Conservation (phyloP, 306 rosid genomes). For the Comarum palustre region DNA sequence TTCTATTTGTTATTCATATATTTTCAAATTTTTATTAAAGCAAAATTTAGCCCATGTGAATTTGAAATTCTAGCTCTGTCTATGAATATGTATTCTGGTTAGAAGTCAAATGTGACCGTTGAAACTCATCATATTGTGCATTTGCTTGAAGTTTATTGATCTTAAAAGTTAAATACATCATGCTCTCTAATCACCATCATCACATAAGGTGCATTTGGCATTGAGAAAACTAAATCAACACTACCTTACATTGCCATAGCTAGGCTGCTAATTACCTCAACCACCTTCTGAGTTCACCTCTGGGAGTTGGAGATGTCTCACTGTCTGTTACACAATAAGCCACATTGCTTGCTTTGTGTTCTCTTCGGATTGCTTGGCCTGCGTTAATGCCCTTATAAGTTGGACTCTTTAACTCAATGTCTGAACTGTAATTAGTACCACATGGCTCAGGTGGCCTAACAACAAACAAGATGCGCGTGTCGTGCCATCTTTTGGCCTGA, state of each 20-base stretch:
- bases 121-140: slow-evolving; percentile 2
- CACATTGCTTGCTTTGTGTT: slow-evolving; percentile 17
- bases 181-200: neutral
- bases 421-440: neutral
- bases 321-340: slow-evolving; percentile 29
- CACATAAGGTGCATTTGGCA: neutral
- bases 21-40: too few relatives aligned
- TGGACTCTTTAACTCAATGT: slow-evolving; percentile 7
- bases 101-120: neutral
- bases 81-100: neutral
- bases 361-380: slow-evolving; percentile 8
- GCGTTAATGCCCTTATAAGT: neutral
- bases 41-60: too few relatives aligned
- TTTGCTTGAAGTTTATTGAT: neutral
- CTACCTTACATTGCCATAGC: neutral
- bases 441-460: too few relatives aligned
- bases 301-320: slow-evolving; percentile 30
- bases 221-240: neutral
- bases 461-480: too few relatives aligned
- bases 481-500: too few relatives aligned
- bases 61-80: too few relatives aligned
- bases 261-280: slow-evolving; percentile 7
- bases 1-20: too few relatives aligned
- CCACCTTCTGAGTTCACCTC: slow-evolving; percentile 25
- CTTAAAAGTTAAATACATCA: neutral